phyloP scores from a whole-genome alignment of 2,329 filamentous ascomycete species.

The Alternaria metachromatica region DNA sequence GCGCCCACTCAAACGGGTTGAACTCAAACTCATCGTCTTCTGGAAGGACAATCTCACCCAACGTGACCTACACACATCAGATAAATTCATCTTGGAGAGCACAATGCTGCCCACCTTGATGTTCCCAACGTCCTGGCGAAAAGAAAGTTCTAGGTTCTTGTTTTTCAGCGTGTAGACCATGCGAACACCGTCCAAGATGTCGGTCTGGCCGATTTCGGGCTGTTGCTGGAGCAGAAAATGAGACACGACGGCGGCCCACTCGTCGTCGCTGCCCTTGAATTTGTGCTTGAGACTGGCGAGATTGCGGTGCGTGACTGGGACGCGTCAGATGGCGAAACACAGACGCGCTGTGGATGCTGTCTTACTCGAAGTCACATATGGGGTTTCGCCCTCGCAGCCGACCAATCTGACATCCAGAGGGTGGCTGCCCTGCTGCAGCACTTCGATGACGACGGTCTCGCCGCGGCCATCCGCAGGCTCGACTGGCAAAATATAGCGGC shows the following conservation, averaged over 20 bases:
- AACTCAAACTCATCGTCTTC: conserved; percentile 65
- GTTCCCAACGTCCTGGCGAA: conserved; percentile 67
- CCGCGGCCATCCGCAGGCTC: conserved; percentile 60
- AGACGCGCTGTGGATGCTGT: conserved; percentile 32
- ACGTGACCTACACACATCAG: conserved; percentile 53
- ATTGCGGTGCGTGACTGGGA: conserved; percentile 43
- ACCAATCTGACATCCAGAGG: conserved; percentile 70
- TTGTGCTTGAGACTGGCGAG: conserved; percentile 40
- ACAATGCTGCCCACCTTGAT: conserved; percentile 65
- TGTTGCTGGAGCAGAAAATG: conserved; percentile 60
- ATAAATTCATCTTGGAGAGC: not conserved
- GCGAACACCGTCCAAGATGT: conserved; percentile 62
- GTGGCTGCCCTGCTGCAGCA: conserved; percentile 58
- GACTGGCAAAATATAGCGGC: conserved; percentile 62
- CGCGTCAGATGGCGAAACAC: conserved; percentile 29
- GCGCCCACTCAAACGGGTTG: conserved; percentile 74
- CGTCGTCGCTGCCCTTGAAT: conserved; percentile 53
- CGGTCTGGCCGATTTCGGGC: conserved; percentile 52
- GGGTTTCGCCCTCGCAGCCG: conserved; percentile 70
- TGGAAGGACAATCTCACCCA: conserved; percentile 69
- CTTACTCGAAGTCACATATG: conserved; percentile 66
- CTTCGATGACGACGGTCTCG: conserved; percentile 67
- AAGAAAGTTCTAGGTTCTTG: conserved; percentile 64
- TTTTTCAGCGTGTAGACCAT: conserved; percentile 63
- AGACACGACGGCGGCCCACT: conserved; percentile 70